Evolutionary conservation across 352 stramenopile genomes (phyloP).

Genomic region (Peronospora belbahrii): DNA sequence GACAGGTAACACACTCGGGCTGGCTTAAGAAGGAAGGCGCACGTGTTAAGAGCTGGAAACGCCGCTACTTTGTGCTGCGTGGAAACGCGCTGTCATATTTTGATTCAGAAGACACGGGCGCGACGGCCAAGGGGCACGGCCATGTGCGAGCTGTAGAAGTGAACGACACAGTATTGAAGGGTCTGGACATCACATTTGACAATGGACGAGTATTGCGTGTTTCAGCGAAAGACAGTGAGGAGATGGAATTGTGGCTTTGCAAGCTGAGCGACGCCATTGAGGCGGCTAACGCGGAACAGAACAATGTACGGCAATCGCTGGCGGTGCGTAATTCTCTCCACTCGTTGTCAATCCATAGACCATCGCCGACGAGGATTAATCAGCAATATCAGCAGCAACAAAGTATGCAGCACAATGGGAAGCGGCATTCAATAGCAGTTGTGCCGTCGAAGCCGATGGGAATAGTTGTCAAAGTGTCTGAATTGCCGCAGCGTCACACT

Average conservation of each 20-base stretch:
- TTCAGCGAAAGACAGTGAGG: constrained; percentile 41
- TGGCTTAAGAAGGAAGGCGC: constrained; percentile 78
- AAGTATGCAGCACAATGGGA: constrained; percentile 13
- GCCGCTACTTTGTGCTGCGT: constrained; percentile 68
- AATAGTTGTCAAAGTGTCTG: constrained; percentile 9
- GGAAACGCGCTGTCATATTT: constrained; percentile 80
- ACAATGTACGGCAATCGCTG: constrained; percentile 52
- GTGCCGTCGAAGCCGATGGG: constrained; percentile 33
- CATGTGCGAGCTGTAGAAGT: constrained; percentile 72
- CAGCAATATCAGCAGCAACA: constrained; percentile 18
- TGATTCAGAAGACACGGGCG: constrained; percentile 65
- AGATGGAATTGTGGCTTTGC: constrained; percentile 73
- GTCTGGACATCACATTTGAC: constrained; percentile 73
- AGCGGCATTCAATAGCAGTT: constrained; percentile 42
- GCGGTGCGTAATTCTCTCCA: constrained; percentile 36
- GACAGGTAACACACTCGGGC: constrained; percentile 59
- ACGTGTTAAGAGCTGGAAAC: constrained; percentile 77
- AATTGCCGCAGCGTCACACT: constrained; percentile 11
- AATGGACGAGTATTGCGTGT: constrained; percentile 70
- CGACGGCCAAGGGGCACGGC: constrained; percentile 70
- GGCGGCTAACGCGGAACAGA: constrained; percentile 41
- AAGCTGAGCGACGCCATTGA: constrained; percentile 69
- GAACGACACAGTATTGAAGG: constrained; percentile 44
- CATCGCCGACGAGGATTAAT: constrained; percentile 30
- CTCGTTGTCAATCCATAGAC: constrained; percentile 23